Evolutionary conservation across 345 rosid species (phyloP).

Genomic region (Noccaea bulbosa): DNA sequence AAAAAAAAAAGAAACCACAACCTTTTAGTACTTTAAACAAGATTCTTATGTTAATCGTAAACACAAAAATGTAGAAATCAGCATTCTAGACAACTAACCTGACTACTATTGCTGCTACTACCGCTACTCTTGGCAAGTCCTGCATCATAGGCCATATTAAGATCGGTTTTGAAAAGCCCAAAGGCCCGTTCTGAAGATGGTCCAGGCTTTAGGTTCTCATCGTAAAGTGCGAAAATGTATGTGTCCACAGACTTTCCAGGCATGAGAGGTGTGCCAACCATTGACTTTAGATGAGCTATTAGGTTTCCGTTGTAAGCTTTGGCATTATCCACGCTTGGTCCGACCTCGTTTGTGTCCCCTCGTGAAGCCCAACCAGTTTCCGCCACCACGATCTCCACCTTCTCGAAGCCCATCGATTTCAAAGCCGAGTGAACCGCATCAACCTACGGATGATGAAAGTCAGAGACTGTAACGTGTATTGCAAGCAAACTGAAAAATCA

Average conservation of each 20-base stretch:
- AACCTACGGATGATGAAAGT: conserved; percentile 51
- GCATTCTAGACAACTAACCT: conserved; percentile 47
- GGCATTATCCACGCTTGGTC: conserved; percentile 81
- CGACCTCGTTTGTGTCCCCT: conserved; percentile 80
- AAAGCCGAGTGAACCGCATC: conserved; percentile 89
- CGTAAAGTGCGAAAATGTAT: conserved; percentile 86
- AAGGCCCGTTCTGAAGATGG: conserved; percentile 80
- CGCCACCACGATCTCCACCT: conserved; percentile 77
- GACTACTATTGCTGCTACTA: conserved; percentile 41
- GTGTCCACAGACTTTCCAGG: conserved; percentile 93
- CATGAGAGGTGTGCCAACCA: conserved; percentile 91
- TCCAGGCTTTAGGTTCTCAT: conserved; percentile 83
- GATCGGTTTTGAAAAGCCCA: conserved; percentile 79
- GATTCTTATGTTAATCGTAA: background rate
- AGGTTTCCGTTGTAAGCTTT: conserved; percentile 88
- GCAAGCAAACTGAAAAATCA: conserved; percentile 13
- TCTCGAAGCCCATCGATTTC: conserved; percentile 72
- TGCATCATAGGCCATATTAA: conserved; percentile 65
- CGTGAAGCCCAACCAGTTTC: conserved; percentile 94
- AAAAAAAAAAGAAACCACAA: too few species aligned
- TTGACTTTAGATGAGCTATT: conserved; percentile 75
- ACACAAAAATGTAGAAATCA: background rate
- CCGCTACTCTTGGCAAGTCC: conserved; percentile 69
- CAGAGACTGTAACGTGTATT: conserved; percentile 26
- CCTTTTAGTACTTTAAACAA: too few species aligned